These are phyloP conservation scores for Alternaria triticimaculans DNA, from an alignment of 2,329 filamentous ascomycete species.

Conservation along the genomic window DNA sequence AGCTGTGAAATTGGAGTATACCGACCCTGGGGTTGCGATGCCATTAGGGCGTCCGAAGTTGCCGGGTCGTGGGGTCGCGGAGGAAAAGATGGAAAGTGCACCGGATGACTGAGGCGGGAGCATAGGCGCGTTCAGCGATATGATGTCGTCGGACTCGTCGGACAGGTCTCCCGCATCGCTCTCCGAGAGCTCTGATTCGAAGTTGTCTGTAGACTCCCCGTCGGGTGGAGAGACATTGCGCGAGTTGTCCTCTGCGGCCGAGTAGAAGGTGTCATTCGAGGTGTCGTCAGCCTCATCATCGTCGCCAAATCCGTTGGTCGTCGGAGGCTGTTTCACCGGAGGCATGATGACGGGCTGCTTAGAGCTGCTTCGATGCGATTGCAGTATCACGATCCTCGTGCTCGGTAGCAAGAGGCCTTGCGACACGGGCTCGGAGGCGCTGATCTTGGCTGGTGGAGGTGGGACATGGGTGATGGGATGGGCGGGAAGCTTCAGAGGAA, in stretches of 20 bases:
- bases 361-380: conserved; percentile 61
- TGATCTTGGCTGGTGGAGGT: conserved; percentile 83
- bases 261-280: conserved; percentile 90
- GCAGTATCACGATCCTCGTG: conserved; percentile 84
- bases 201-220: conserved; percentile 52
- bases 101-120: conserved; percentile 80
- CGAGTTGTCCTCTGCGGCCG: conserved; percentile 77
- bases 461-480: conserved; percentile 88
- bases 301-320: conserved; percentile 66
- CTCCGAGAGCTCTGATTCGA: conserved; percentile 66
- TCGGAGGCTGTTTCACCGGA: conserved; percentile 52
- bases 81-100: conserved; percentile 77
- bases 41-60: conserved; percentile 72
- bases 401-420: conserved; percentile 79
- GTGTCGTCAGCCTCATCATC: conserved; percentile 84
- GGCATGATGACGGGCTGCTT: conserved; percentile 55
- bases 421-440: conserved; percentile 91
- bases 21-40: conserved; percentile 81
- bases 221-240: conserved; percentile 49
- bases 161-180: conserved; percentile 78
- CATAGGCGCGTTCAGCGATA: conserved; percentile 81
- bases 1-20: conserved; percentile 87
- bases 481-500: conserved; percentile 76
- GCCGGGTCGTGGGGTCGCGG: conserved; percentile 79
- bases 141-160: conserved; percentile 93